A percentile compares a stretch with the other conserved stretches of the same genome.
Evolutionary conservation across 2,329 filamentous ascomycete species (phyloP).

Genomic region (Fonsecaea pedrosoi): DNA sequence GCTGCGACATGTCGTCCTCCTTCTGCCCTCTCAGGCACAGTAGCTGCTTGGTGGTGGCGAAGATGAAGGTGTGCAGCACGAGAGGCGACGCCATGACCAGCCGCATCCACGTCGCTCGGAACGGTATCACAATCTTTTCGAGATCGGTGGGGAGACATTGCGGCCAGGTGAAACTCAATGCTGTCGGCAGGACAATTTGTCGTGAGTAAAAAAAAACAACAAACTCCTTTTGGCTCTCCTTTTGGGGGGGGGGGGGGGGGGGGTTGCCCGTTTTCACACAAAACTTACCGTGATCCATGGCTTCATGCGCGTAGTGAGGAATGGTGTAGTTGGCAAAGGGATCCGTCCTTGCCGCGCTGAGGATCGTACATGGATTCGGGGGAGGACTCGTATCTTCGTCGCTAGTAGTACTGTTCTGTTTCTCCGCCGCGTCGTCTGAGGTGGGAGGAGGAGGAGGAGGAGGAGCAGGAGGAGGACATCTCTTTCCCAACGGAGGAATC

Average conservation of each 20-base stretch:
- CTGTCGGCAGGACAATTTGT: neutral
- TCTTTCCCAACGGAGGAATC: neutral
- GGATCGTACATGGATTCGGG: neutral
- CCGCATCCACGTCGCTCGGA: constrained; percentile 11
- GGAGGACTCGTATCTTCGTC: constrained; percentile 5
- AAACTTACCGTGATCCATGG: constrained; percentile 19
- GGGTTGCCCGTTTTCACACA: too few species aligned
- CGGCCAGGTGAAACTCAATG: constrained; percentile 20
- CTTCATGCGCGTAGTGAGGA: constrained; percentile 14
- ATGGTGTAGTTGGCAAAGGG: constrained; percentile 13
- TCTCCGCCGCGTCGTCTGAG: neutral
- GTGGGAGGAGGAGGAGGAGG: neutral
- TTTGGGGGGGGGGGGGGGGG: too few species aligned
- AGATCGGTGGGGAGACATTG: constrained; percentile 11
- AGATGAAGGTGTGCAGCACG: constrained; percentile 21
- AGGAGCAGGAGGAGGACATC: too few species aligned
- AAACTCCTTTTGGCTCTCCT: neutral
- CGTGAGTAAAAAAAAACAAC: neutral
- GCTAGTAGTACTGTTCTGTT: neutral
- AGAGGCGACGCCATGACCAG: constrained; percentile 16
- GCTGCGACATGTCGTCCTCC: constrained; percentile 18
- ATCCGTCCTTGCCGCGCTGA: constrained; percentile 9
- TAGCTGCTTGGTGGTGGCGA: constrained; percentile 18
- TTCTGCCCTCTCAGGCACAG: constrained; percentile 11
- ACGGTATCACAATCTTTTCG: constrained; percentile 6